Evolutionary conservation across 2,329 filamentous ascomycete species (phyloP).

Genomic region (Immersiporthe knoxdaviesiana): DNA sequence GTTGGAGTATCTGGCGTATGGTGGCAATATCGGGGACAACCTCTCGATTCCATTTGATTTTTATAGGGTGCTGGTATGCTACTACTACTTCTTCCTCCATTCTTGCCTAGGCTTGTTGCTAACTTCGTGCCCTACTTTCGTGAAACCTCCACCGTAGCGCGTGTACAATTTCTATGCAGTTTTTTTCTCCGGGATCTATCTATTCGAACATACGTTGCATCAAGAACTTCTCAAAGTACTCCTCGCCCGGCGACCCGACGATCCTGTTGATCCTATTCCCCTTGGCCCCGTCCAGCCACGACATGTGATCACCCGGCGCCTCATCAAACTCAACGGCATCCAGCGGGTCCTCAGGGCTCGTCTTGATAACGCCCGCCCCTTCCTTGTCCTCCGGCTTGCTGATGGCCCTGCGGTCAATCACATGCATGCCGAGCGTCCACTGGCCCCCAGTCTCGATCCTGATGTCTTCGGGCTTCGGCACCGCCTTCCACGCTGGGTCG

Average conservation of each 20-base stretch:
- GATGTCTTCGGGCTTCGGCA: slow-evolving; percentile 73
- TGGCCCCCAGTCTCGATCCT: slow-evolving; percentile 88
- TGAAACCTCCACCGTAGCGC: neutral
- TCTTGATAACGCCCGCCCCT: slow-evolving; percentile 34
- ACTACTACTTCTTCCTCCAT: neutral
- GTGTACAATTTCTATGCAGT: neutral
- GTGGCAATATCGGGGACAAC: neutral
- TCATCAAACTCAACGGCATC: slow-evolving; percentile 55
- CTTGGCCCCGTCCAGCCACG: slow-evolving; percentile 72
- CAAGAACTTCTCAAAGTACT: slow-evolving; percentile 67
- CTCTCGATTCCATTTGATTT: slow-evolving; percentile 4
- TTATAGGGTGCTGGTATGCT: slow-evolving; percentile 5
- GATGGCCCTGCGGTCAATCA: slow-evolving; percentile 73
- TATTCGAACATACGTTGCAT: slow-evolving; percentile 67
- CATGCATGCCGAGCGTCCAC: slow-evolving; percentile 92
- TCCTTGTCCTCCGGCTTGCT: slow-evolving; percentile 52
- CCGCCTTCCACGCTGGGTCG: slow-evolving; percentile 60
- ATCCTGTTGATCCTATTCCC: slow-evolving; percentile 84
- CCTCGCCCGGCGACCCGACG: slow-evolving; percentile 68
- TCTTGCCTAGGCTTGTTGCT: neutral
- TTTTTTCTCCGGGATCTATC: neutral
- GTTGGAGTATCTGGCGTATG: slow-evolving; percentile 23
- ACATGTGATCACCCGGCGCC: slow-evolving; percentile 71
- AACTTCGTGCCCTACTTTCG: neutral
- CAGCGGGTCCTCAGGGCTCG: slow-evolving; percentile 45